Base-by-base conservation (phyloP, 768 basidiomycete genomes). In the Tulasnella sp. region DNA sequence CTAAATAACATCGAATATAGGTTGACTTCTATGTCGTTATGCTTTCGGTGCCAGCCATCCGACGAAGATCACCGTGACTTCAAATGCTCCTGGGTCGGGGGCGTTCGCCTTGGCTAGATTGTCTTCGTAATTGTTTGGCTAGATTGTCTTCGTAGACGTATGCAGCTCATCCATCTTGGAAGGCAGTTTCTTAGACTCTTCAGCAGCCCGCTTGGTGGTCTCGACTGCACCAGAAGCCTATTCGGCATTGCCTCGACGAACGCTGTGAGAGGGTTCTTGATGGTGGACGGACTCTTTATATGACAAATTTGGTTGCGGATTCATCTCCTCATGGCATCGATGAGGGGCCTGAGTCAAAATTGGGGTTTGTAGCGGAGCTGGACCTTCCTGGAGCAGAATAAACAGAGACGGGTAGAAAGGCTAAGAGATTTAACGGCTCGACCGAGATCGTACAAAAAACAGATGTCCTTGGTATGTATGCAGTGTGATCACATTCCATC, bases 41-140 rank as follows among this genome's bases (percentile, higher is more conserved):
- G 3, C 58, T 16, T n/a, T 62, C 27, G 7, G 31, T 27, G 12
- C 76, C 76, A 18, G 46, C 76, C 58, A 68, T 56, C 87, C 90
- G 84, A 93, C 90, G 79, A 95, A 82, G 79, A 95, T 89, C 12
- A 89, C 88, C 83, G 92, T 93, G 77, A 97, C 90, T 71, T 95
- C 95, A 94, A 95, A 95, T 40, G 96, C 96, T 48, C 96, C 96
- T 0, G 96, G 95, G 86, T 98, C 96, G 1, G 94, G 86, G 31
- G 94, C 88, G 56, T 86, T 87, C 84, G 92, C 88, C 77, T 88
- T 85, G 84, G 86, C 90, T 77, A 97, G 86, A 82, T 90, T 86
- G 56, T 89, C 88, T 21, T 90, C 88, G 81, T 92, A 93, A n/a
- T n/a, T n/a, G n/a, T n/a, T n/a, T n/a, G n/a, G n/a, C n/a, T n/a